Base-by-base conservation (phyloP, 1,284 basidiomycete species). In the Lentinula novae-zelandiae region DNA sequence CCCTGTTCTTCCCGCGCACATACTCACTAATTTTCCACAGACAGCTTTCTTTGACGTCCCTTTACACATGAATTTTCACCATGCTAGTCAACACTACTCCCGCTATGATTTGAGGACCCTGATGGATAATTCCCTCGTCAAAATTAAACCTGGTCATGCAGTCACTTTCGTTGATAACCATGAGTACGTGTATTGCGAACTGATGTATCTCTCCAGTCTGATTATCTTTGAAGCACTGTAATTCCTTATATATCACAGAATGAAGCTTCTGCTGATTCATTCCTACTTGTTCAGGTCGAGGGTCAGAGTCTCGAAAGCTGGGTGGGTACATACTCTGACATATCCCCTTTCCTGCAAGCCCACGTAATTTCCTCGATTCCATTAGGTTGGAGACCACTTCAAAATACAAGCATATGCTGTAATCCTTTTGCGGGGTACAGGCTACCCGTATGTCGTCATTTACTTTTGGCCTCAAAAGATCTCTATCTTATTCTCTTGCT, bases 91-190 rank as follows among this genome's bases (percentile, higher is more conserved):
- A 63, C 72, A 74, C 13, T 79, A 85, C 7, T 73, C 78, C n/a
- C 71, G 74, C 4, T 92, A 84, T 65, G 90, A 92, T 71, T 76
- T 92, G 33, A 76, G 90, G 60, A 79, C 67, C 15, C 84, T 92
- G 55, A 70, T 92, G 38, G 73, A 83, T 56, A 74, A 78, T 51
- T 85, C 86, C 0, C 69, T 92, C 6, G 76, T 88, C 34, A 75
- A 82, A 57, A 68, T 71, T 9, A 80, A 81, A 62, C 89, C 90
- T 2, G 73, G 76, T n/a, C 86, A 90, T 67, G 87, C 90, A 5
- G 86, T 92, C 9, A 92, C 90, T 0, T 92, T 93, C 67, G 90
- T 92, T 2, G 90, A 92, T 67, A 92, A 92, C 70, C 90, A 92
- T 68, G 90, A 92, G 89, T 91, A 65, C 17, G 63, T 59, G 33